phyloP scores from a whole-genome alignment of 495 filamentous ascomycete species.

The Annulohypoxylon stygium region DNA sequence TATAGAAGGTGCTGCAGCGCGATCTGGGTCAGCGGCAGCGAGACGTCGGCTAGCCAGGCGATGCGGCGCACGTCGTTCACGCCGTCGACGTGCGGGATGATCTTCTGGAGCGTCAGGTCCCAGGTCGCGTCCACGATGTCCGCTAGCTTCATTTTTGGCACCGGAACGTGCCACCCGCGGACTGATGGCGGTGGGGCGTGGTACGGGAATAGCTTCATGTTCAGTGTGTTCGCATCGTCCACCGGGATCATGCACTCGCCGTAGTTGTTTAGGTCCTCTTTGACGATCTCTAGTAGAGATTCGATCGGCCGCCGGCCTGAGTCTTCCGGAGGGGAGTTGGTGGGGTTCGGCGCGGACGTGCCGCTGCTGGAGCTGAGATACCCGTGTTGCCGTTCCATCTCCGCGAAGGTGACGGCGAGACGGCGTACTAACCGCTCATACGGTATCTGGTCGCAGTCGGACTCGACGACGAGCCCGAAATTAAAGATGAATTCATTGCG shows the following conservation, averaged over 20 bases:
- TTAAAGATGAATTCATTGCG: slow-evolving; percentile 99
- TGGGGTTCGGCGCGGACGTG: slow-evolving; percentile 59
- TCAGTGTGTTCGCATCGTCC: slow-evolving; percentile 92
- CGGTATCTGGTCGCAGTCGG: slow-evolving; percentile 70
- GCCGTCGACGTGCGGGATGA: slow-evolving; percentile 89
- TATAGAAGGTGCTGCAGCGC: slow-evolving; percentile 89
- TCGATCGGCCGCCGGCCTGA: slow-evolving; percentile 74
- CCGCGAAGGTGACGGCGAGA: slow-evolving; percentile 84
- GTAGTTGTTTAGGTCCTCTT: slow-evolving; percentile 97
- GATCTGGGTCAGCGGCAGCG: slow-evolving; percentile 83
- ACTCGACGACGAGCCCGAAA: slow-evolving; percentile 83
- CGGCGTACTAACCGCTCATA: slow-evolving; percentile 89
- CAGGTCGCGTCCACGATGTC: slow-evolving; percentile 83
- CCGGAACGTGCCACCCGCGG: slow-evolving; percentile 88
- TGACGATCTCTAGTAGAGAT: slow-evolving; percentile 87
- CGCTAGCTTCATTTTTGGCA: slow-evolving; percentile 83
- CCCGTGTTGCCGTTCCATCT: slow-evolving; percentile 86
- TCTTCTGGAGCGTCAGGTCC: slow-evolving; percentile 89
- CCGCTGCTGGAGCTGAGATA: slow-evolving; percentile 70
- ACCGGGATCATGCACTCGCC: slow-evolving; percentile 98
- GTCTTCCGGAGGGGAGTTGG: slow-evolving; percentile 44
- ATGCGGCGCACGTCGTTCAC: slow-evolving; percentile 89
- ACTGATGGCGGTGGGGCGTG: slow-evolving; percentile 82
- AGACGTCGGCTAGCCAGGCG: slow-evolving; percentile 83
- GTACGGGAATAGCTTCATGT: slow-evolving; percentile 93